Base-by-base conservation (phyloP, 495 filamentous ascomycete species). In the Aspergillus sclerotioniger region DNA sequence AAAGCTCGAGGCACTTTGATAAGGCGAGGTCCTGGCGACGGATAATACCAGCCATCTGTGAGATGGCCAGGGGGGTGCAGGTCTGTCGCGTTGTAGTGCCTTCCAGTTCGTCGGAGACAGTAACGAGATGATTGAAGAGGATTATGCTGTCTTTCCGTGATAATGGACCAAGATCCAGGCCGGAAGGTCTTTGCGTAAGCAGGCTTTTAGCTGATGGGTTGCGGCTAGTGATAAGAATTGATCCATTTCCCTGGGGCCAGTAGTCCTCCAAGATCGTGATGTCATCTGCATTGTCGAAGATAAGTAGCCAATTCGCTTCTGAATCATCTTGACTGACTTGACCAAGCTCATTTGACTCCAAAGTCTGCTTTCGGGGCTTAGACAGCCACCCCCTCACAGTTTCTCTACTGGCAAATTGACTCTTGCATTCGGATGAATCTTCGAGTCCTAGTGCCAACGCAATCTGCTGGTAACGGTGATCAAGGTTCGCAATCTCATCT, bases 31-130 rank as follows among this genome's bases (percentile, higher is more conserved):
- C 54, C 51, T 68, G 61, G 16, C 62, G 59, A 21, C 59, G 60
- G 13, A 76, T 73, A 5, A 77, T 59, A 43, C 64, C 71, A 5
- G 71, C 71, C 70, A 77, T 78, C 55, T 79, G 76, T 16, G 67
- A 63, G 17, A 79, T 68, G 20, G 74, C 76, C 20, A 79, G 61
- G 21, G 74, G 74, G 3, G 74, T 31, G 1, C 74, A 58, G n/a
- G 61, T 61, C 35, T 56, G 31, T 43, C 33, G 35, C n/a, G 53
- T 58, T 45, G 39, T 57, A 13, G 54, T 31, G 7, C 44, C 60
- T 17, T 61, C 57, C 20, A 45, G n/a, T 17, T 54, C 59, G 13
- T 59, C 48, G 20, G 35, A 17, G n/a, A 29, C 17, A 3, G 43
- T 35, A 17, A 52, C 67, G 4, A 68, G 64, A 3, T 62, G 48